A percentile compares a stretch with the other conserved stretches of the same genome.
These are phyloP conservation scores for Pelargonium cotyledonis DNA, from an alignment of 441 rosid species.

Conservation along the genomic window DNA sequence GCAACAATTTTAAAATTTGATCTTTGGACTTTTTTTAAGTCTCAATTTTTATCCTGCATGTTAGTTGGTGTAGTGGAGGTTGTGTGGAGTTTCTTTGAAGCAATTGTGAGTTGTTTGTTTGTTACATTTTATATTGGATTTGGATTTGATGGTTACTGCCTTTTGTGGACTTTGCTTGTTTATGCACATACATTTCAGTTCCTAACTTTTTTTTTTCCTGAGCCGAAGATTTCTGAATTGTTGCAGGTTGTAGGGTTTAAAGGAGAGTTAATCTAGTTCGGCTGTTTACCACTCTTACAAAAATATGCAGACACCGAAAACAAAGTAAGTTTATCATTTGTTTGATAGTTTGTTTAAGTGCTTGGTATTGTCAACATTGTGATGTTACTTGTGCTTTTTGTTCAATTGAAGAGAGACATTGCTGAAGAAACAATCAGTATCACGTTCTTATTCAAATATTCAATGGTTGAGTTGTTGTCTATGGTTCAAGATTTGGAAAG, in stretches of 20 bases:
- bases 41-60: neutral
- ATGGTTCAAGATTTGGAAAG: too few relatives aligned
- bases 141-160: constrained; percentile 26
- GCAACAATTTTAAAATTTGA: constrained; percentile 21
- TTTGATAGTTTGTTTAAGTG: neutral
- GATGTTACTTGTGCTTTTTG: too few relatives aligned
- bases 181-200: constrained; percentile 16
- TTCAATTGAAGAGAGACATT: too few relatives aligned
- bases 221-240: constrained; percentile 27
- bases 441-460: too few relatives aligned
- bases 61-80: constrained; percentile 51
- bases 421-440: too few relatives aligned
- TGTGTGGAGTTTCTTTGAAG: constrained; percentile 80
- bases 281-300: constrained; percentile 27
- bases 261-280: constrained; percentile 32
- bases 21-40: neutral
- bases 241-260: constrained; percentile 31
- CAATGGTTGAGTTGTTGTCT: too few relatives aligned
- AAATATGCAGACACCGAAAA: constrained; percentile 84
- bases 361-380: too few relatives aligned
- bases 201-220: constrained; percentile 19
- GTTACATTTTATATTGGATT: constrained; percentile 41
- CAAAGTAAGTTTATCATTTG: constrained; percentile 42
- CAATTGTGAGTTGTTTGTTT: constrained; percentile 39
- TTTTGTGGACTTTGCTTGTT: constrained; percentile 13